Conservation (phyloP, 1,139 yeast species). For the Zygosaccharomyces pseudobailii region DNA sequence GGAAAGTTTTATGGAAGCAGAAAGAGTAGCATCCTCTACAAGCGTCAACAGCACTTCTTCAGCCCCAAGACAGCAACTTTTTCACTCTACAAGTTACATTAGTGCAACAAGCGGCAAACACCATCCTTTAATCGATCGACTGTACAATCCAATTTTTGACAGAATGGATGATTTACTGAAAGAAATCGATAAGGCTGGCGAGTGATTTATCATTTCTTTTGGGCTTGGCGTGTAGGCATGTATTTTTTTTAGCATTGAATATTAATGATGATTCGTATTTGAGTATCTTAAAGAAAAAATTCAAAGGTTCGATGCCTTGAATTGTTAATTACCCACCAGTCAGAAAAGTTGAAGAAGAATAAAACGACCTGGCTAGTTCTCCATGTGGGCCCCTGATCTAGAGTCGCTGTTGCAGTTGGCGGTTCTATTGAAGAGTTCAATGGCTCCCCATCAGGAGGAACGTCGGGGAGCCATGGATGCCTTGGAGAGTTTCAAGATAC, state of each 20-base stretch:
- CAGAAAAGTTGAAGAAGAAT: background rate
- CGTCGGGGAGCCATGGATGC: conserved; percentile 64
- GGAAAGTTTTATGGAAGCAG: conserved; percentile 25
- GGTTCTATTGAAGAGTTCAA: conserved; percentile 58
- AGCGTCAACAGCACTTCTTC: conserved; percentile 24
- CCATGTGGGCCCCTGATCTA: conserved; percentile 59
- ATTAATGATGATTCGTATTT: conserved; percentile 3
- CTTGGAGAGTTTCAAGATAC: conserved; percentile 58
- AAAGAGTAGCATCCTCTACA: conserved; percentile 20
- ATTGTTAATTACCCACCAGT: background rate
- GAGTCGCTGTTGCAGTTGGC: conserved; percentile 59
- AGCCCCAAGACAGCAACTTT: conserved; percentile 10
- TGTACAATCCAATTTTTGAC: conserved; percentile 47
- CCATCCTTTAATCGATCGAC: conserved; percentile 44
- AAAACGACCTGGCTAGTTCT: background rate
- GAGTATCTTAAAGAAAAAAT: conserved; percentile 1
- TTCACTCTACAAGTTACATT: conserved; percentile 4
- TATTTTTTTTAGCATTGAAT: background rate
- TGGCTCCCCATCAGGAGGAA: conserved; percentile 51
- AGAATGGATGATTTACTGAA: conserved; percentile 43
- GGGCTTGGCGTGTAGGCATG: background rate
- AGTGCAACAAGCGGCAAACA: conserved; percentile 7
- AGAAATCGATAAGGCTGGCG: conserved; percentile 22
- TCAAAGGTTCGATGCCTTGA: background rate
- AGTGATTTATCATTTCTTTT: conserved; percentile 5